These are phyloP conservation scores for Brassica rapa DNA, from an alignment of 345 rosid genomes.

Conservation along the genomic window DNA sequence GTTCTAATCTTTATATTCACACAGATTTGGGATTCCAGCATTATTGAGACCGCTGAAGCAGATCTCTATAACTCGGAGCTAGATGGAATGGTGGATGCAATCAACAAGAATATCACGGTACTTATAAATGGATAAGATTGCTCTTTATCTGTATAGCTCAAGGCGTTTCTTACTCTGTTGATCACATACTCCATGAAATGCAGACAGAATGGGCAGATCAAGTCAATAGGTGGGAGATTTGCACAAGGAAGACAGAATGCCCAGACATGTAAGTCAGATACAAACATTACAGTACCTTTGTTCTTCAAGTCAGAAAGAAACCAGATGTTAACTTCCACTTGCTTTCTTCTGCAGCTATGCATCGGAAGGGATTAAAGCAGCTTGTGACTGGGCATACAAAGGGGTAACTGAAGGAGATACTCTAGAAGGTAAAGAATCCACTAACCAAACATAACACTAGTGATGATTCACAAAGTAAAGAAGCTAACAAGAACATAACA, in stretches of 20 bases:
- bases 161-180: slow-evolving; percentile 4
- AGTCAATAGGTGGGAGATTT: slow-evolving; percentile 67
- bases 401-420: slow-evolving; percentile 59
- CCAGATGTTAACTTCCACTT: neutral
- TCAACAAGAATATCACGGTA: slow-evolving; percentile 73
- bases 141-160: neutral
- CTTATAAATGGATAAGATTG: neutral
- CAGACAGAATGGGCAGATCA: slow-evolving; percentile 71
- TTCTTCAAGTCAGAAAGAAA: slow-evolving; percentile 2
- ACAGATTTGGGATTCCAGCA: slow-evolving; percentile 78
- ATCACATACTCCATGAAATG: slow-evolving; percentile 10
- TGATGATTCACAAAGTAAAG: neutral
- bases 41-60: slow-evolving; percentile 71
- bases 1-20: slow-evolving; percentile 7
- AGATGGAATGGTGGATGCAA: slow-evolving; percentile 59
- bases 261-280: slow-evolving; percentile 62
- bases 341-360: slow-evolving; percentile 57
- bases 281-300: slow-evolving; percentile 9
- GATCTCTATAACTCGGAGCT: slow-evolving; percentile 51
- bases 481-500: slow-evolving; percentile 23
- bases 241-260: slow-evolving; percentile 59
- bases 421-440: slow-evolving; percentile 51
- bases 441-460: neutral
- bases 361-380: slow-evolving; percentile 76
- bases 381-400: slow-evolving; percentile 90